A percentile compares a stretch with the other conserved stretches of the same genome.
These are phyloP conservation scores for Exobasidium rhododendri DNA, from an alignment of 1,284 basidiomycete species.

Conservation along the genomic window DNA sequence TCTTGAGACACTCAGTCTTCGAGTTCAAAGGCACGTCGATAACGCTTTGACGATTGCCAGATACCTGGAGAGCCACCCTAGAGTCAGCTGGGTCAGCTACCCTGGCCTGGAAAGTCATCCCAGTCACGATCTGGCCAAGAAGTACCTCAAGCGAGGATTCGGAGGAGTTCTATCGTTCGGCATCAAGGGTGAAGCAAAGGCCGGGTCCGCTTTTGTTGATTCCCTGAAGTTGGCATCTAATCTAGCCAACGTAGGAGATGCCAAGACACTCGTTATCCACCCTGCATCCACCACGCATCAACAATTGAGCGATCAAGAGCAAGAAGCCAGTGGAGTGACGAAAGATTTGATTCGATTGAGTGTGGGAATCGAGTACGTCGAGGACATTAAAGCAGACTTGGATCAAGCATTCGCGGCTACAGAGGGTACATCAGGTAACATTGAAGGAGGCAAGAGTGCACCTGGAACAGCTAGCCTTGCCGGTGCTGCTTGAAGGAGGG, in stretches of 20 bases:
- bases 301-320: constrained; percentile 70
- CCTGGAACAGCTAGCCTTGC: neutral
- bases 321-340: constrained; percentile 69
- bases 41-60: constrained; percentile 72
- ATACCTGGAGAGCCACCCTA: constrained; percentile 70
- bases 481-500: neutral
- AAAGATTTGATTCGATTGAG: constrained; percentile 74
- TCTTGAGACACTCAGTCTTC: constrained; percentile 77
- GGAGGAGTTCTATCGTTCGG: constrained; percentile 82
- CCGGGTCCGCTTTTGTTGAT: constrained; percentile 71
- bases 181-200: constrained; percentile 65
- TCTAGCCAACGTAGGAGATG: constrained; percentile 65
- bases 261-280: constrained; percentile 59
- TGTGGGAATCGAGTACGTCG: constrained; percentile 80
- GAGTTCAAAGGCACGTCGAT: constrained; percentile 70
- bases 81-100: constrained; percentile 78
- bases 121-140: constrained; percentile 65
- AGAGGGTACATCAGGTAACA: constrained; percentile 1
- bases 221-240: constrained; percentile 70
- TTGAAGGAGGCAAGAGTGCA: neutral
- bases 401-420: constrained; percentile 56
- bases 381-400: constrained; percentile 71
- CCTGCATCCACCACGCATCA: constrained; percentile 79
- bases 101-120: constrained; percentile 69
- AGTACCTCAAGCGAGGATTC: constrained; percentile 57